phyloP scores from a whole-genome alignment of 305 asterid genomes.

The Ilex paraguariensis region DNA sequence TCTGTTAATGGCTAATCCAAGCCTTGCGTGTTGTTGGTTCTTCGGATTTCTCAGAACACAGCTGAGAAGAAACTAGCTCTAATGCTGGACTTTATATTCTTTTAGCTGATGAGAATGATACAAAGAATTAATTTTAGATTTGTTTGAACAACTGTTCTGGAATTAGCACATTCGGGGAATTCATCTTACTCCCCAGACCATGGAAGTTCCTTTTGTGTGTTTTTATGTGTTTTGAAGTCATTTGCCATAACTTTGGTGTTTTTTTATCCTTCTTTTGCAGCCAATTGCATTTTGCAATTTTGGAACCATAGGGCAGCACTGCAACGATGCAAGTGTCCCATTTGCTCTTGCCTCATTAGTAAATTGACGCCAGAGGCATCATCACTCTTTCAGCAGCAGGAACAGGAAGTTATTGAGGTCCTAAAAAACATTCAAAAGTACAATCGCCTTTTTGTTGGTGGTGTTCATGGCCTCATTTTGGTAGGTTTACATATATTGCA shows the following conservation, averaged over 20 bases:
- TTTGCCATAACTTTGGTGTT: not conserved
- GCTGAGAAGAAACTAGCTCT: too few relatives aligned
- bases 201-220: not conserved
- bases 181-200: too few relatives aligned
- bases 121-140: too few relatives aligned
- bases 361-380: conserved; percentile 41
- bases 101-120: too few relatives aligned
- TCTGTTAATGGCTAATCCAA: too few relatives aligned
- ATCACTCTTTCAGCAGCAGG: conserved; percentile 10
- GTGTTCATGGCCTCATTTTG: conserved; percentile 28
- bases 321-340: conserved; percentile 58
- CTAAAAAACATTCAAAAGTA: conserved; percentile 39
- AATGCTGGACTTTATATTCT: too few relatives aligned
- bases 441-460: conserved; percentile 42
- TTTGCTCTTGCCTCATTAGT: conserved; percentile 43
- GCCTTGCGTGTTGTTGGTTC: too few relatives aligned
- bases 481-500: conserved; percentile 21
- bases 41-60: too few relatives aligned
- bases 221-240: not conserved
- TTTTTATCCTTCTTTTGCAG: conserved; percentile 20
- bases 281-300: conserved; percentile 50
- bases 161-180: too few relatives aligned
- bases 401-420: conserved; percentile 28
- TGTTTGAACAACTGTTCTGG: too few relatives aligned
- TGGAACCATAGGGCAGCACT: conserved; percentile 49